Base-by-base conservation (phyloP, 202 grass and related monocot species). In the Digitaria exilis region DNA sequence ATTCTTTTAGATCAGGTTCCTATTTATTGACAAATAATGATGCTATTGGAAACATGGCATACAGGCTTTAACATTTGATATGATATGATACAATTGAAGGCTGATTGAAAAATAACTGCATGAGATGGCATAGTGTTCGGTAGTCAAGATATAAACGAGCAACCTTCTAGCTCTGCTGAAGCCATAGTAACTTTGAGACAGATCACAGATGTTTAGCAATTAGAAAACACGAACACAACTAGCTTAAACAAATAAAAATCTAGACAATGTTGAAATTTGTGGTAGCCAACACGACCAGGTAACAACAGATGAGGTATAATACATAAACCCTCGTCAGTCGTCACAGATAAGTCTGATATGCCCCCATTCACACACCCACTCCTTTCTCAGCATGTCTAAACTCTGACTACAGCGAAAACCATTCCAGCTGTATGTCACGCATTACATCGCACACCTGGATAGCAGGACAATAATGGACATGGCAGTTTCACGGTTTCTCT, bases 11-110 rank as follows among this genome's bases (percentile, higher is more conserved):
- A 68, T 12, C 16, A 69, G 31, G 3, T 43, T 52, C 48, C 50
- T 11, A 16, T 67, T 16, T n/a, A n/a, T n/a, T n/a, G n/a, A 87
- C 64, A 62, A 77, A 30, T 37, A 63, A 12, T 49, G 28, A 46
- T 71, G 37, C 71, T 69, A 64, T n/a, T n/a, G n/a, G n/a, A n/a
- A n/a, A 75, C 34, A 50, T 29, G 56, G 50, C 50, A 78, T 24
- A 28, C 8, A 34, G 18, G 43, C 2, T 39, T 77, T 52, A 74
- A n/a, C 61, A 84, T 37, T 84, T 50, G 22, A 68, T 26, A n/a
- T n/a, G n/a, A n/a, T n/a, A 63, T 45, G 42, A 75, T 61, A 43
- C 10, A 48, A 29, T 54, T 14, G 17, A 59, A 41, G 59, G 41
- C 19, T 50, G 3, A 69, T 49, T 76, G 52, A 34, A 76, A 76